These are phyloP conservation scores for Lasiodiplodia sp. DNA, from an alignment of 2,329 filamentous ascomycete species.

Conservation along the genomic window DNA sequence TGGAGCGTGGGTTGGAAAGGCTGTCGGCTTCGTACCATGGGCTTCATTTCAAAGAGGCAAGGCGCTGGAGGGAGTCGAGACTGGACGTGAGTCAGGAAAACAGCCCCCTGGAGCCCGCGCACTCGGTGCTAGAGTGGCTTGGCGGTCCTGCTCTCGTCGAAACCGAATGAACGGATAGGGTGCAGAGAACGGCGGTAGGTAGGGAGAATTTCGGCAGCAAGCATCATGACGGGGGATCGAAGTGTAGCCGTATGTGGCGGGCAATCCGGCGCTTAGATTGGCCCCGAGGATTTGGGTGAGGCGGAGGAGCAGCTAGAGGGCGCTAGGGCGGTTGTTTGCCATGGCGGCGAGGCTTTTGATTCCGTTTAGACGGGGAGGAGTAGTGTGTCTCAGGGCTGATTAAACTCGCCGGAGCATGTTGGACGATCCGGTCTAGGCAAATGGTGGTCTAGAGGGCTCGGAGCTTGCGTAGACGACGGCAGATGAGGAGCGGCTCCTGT, in stretches of 20 bases:
- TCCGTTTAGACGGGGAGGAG: neutral
- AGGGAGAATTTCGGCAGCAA: neutral
- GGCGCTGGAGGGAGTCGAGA: neutral
- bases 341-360: neutral
- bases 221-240: slow-evolving; percentile 15
- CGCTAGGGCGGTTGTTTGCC: neutral
- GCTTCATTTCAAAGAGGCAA: neutral
- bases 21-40: neutral
- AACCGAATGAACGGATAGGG: neutral
- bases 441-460: neutral
- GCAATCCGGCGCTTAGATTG: slow-evolving; percentile 1
- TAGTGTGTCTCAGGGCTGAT: slow-evolving; percentile 10
- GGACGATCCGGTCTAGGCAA: slow-evolving; percentile 4
- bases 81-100: slow-evolving; percentile 7
- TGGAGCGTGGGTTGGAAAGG: neutral
- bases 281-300: slow-evolving; percentile 2
- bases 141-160: neutral
- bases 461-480: neutral
- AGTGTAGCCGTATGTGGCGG: neutral
- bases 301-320: slow-evolving; percentile 1
- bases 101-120: too few species aligned
- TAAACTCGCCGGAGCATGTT: neutral
- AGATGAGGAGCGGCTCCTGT: neutral
- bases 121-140: neutral
- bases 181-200: neutral